phyloP scores from a whole-genome alignment of 345 rosid genomes.

The Sonneratia alba region DNA sequence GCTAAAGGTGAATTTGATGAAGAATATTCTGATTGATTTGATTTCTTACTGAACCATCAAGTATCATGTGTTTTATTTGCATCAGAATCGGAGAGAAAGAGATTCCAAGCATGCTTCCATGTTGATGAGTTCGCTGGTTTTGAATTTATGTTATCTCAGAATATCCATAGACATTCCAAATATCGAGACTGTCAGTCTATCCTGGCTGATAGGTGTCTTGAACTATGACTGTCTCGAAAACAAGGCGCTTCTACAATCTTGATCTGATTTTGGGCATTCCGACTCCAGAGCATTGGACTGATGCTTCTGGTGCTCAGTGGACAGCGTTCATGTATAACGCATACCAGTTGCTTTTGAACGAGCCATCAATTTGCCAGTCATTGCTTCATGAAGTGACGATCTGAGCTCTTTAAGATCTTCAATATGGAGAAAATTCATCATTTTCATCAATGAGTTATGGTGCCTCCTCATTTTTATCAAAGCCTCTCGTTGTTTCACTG shows the following conservation, averaged over 20 bases:
- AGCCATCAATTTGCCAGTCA: not conserved
- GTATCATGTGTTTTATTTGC: not conserved
- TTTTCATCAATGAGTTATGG: not conserved
- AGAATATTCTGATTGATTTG: not conserved
- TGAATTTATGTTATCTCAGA: not conserved
- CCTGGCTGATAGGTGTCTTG: not conserved
- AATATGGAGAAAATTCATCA: not conserved
- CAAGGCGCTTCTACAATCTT: no score
- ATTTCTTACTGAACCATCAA: not conserved
- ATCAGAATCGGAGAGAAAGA: not conserved
- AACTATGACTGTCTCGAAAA: not conserved
- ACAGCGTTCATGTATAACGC: not conserved
- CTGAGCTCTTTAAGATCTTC: not conserved
- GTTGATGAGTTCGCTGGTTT: not conserved
- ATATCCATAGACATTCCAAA: not conserved
- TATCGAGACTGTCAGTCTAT: not conserved
- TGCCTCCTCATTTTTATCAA: not conserved
- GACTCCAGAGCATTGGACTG: no score
- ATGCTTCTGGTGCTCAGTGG: not conserved
- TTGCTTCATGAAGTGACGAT: not conserved
- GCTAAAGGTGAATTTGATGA: constrained; percentile 42
- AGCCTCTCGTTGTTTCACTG: no score
- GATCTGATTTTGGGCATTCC: no score
- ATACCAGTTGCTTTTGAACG: not conserved
- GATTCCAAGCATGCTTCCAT: not conserved